Conservation (phyloP, 106 monocot genomes). For the Dendrobium catenatum region DNA sequence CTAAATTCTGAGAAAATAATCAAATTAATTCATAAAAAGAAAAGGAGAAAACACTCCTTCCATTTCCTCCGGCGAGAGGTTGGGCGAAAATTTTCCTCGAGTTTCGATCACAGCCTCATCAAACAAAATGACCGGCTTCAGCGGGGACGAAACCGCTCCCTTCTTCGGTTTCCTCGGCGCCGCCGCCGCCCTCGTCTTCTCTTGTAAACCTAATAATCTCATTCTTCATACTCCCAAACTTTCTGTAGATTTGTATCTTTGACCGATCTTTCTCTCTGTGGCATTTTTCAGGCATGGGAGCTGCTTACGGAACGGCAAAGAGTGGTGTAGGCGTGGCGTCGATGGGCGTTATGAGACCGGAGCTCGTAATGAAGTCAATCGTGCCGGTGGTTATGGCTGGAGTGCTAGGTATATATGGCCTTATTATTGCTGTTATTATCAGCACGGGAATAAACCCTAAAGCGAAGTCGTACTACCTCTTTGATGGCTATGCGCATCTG, state of each 20-base stretch:
- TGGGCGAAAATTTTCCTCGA: too few relatives aligned
- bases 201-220: slow-evolving; percentile 27
- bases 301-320: slow-evolving; percentile 29
- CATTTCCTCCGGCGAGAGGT: too few relatives aligned
- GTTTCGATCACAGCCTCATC: too few relatives aligned
- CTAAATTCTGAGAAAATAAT: too few relatives aligned
- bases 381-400: slow-evolving; percentile 39
- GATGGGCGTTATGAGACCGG: slow-evolving; percentile 33
- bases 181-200: slow-evolving; percentile 75
- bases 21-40: too few relatives aligned
- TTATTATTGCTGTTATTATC: slow-evolving; percentile 39
- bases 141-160: slow-evolving; percentile 47
- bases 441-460: slow-evolving; percentile 59
- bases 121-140: slow-evolving; percentile 19
- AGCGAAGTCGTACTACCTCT: slow-evolving; percentile 28
- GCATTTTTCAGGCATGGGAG: slow-evolving; percentile 18
- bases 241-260: not conserved
- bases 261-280: not conserved
- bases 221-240: not conserved
- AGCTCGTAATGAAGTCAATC: slow-evolving; percentile 41
- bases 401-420: slow-evolving; percentile 26
- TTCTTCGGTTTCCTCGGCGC: slow-evolving; percentile 72
- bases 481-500: slow-evolving; percentile 32
- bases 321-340: slow-evolving; percentile 35
- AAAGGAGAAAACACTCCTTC: slow-evolving; percentile 52